Base-by-base conservation (phyloP, 1,284 basidiomycete species). In the Uromyces viciae-fabae region DNA sequence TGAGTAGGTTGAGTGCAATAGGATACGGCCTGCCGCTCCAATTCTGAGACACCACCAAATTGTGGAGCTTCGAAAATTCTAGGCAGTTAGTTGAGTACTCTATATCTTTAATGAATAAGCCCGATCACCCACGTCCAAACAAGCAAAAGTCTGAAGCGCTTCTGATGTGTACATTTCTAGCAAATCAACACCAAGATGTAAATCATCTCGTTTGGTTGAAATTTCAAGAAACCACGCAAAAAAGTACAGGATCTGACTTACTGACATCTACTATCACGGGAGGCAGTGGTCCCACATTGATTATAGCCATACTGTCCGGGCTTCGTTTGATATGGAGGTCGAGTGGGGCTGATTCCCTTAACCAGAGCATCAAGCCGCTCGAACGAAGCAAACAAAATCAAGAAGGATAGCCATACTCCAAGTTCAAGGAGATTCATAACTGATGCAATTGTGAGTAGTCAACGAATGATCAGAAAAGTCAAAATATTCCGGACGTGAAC, bases 131-230 rank as follows among this genome's bases (percentile, higher is more conserved):
- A 79, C 77, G 77, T 46, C 66, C 77, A 36, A 79, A 79, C 9
- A 79, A 31, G 66, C 77, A 79, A 58, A 79, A 79, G 68, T 79
- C 77, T n/a, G 62, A 36, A 36, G 77, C 33, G 38, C 52, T 56
- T 25, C 56, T 54, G 33, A 79, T 56, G 36, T 72, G 52, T 14
- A 72, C 49, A 56, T 69, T 79, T 62, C 77, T 79, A 54, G 19
- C 19, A 33, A 19, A n/a, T n/a, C n/a, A n/a, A n/a, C n/a, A n/a
- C n/a, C n/a, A n/a, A n/a, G n/a, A n/a, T n/a, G n/a, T n/a, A n/a
- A n/a, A n/a, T n/a, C n/a, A n/a, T n/a, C n/a, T n/a, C n/a, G n/a
- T n/a, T n/a, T n/a, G n/a, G n/a, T n/a, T n/a, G n/a, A n/a, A n/a
- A n/a, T n/a, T n/a, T n/a, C n/a, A n/a, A n/a, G n/a, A n/a, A n/a